Evolutionary conservation across 202 grass and related monocot species (phyloP).

Genomic region (Miscanthus sacchariflorus): DNA sequence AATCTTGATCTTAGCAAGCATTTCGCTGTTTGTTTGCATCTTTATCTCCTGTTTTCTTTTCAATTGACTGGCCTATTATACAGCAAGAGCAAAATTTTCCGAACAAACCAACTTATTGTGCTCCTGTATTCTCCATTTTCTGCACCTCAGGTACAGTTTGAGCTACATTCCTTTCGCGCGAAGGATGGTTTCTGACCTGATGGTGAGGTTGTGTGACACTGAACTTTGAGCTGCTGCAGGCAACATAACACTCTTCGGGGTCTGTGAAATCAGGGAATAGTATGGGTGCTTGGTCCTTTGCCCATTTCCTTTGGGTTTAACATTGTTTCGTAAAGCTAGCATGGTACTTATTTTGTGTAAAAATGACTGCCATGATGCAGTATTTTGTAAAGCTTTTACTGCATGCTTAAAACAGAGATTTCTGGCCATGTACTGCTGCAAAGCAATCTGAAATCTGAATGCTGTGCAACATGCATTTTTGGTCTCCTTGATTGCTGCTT

Average conservation of each 20-base stretch:
- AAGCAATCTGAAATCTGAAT: neutral
- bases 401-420: neutral
- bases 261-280: neutral
- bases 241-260: neutral
- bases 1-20: constrained; percentile 16
- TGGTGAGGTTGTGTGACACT: constrained; percentile 83
- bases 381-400: constrained; percentile 26
- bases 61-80: neutral
- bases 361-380: constrained; percentile 12
- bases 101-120: constrained; percentile 30
- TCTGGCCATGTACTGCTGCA: constrained; percentile 11
- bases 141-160: constrained; percentile 82
- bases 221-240: constrained; percentile 53
- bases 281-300: constrained; percentile 7
- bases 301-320: neutral
- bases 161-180: constrained; percentile 93
- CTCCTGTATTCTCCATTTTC: constrained; percentile 12
- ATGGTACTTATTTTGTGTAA: neutral
- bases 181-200: constrained; percentile 78
- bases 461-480: neutral
- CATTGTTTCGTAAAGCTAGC: neutral
- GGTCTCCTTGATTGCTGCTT: no score
- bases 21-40: neutral
- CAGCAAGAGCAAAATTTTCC: neutral
- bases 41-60: neutral